Evolutionary conservation across 1,284 basidiomycete species (phyloP).

Genomic region (Ganoderma lingzhi): DNA sequence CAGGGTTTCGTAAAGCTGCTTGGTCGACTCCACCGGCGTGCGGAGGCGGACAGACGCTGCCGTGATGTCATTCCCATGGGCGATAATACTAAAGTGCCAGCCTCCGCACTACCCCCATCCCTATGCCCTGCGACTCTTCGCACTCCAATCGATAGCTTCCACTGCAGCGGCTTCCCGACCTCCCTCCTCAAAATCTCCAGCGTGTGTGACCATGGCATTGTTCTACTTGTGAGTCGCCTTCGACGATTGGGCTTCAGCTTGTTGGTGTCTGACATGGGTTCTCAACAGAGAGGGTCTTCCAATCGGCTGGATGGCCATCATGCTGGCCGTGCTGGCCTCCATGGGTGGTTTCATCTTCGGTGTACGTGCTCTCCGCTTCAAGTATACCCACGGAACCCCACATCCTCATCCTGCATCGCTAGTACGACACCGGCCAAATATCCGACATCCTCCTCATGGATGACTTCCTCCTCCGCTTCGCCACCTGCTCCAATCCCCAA

Average conservation of each 20-base stretch:
- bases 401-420: not conserved
- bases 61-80: constrained; percentile 31
- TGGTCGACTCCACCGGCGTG: constrained; percentile 19
- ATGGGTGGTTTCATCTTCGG: constrained; percentile 86
- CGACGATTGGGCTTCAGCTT: not conserved
- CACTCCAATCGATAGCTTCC: constrained; percentile 7
- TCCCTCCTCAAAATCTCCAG: not conserved
- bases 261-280: not conserved
- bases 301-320: constrained; percentile 68
- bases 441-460: constrained; percentile 80
- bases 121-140: constrained; percentile 4
- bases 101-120: constrained; percentile 11
- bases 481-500: constrained; percentile 50
- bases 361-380: constrained; percentile 35
- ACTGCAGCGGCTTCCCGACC: not conserved
- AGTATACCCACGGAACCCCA: constrained; percentile 32
- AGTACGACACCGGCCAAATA: constrained; percentile 83
- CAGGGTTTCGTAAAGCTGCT: not conserved
- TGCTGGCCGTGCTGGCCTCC: constrained; percentile 73
- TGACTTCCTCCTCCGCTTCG: constrained; percentile 76
- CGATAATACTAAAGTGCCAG: constrained; percentile 10
- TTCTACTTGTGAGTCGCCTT: constrained; percentile 31
- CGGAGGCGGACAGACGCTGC: constrained; percentile 17
- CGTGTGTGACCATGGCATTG: constrained; percentile 25
- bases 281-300: constrained; percentile 49